Evolutionary conservation across 371 early-diverging fungal genomes (phyloP).

Genomic region (Mortierella sp.): DNA sequence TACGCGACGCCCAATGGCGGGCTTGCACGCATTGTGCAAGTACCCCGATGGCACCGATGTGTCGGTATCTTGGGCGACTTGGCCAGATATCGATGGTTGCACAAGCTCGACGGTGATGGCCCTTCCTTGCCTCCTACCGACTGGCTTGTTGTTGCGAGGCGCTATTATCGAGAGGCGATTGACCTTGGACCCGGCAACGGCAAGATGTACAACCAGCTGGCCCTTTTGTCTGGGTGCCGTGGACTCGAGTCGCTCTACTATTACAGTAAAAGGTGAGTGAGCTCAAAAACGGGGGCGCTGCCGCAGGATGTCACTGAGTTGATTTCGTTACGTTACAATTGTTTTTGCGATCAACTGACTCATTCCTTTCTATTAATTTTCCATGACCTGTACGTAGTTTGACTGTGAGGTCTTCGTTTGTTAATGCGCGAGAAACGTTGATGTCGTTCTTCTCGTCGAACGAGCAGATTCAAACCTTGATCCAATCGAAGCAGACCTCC

Average conservation of each 20-base stretch:
- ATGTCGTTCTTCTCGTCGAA: conserved; percentile 57
- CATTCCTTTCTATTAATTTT: neutral
- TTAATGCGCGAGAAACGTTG: conserved; percentile 58
- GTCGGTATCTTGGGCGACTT: conserved; percentile 70
- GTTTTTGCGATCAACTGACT: neutral
- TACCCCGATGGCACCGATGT: conserved; percentile 67
- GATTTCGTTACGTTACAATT: neutral
- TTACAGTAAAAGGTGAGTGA: conserved; percentile 58
- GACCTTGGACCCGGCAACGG: conserved; percentile 74
- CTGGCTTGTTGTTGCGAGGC: conserved; percentile 65
- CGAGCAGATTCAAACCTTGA: conserved; percentile 38
- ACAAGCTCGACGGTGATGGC: conserved; percentile 46
- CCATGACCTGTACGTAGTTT: conserved; percentile 27
- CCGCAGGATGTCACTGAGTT: neutral
- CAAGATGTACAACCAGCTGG: conserved; percentile 62
- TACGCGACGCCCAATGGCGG: conserved; percentile 27
- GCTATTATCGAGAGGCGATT: conserved; percentile 67
- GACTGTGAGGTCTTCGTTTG: conserved; percentile 57
- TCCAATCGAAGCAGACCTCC: conserved; percentile 29
- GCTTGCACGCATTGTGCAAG: conserved; percentile 5
- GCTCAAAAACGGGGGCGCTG: neutral
- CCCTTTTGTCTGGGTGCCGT: conserved; percentile 51
- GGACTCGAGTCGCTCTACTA: conserved; percentile 57
- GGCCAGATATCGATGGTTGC: conserved; percentile 73
- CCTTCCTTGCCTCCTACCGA: conserved; percentile 19